Evolutionary conservation across 768 basidiomycete species (phyloP), one percentile per base, ranked within the genome.

Genomic region (Suillus ampliporus): DNA sequence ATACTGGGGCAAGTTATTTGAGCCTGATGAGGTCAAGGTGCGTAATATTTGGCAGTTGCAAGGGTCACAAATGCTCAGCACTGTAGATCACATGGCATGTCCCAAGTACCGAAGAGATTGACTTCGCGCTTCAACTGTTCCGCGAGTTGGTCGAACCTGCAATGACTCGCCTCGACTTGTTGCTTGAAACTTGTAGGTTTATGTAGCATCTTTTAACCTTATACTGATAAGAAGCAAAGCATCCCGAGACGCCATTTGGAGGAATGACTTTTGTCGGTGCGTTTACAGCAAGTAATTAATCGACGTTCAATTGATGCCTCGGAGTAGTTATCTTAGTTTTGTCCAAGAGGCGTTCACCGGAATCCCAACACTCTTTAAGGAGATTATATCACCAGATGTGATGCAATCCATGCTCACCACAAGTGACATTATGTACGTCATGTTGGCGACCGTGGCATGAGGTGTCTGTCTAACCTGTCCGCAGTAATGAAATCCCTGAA

Each of bases 251-350:
- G 82, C 83, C 17, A 65, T 82, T 17, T 95, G 93, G 93, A 83
- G 89, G 14, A 94, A 93, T 73, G 91, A 95, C 65, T 93, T 95
- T 70, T 95, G 93, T 78, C 84, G 92, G 84, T 88, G 37, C 44
- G 82, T 76, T 35, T 51, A 37, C 61, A 38, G 26, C 26, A 31
- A 59, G 47, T 38, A 15, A 58, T 34, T n/a, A 37, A 35, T 4
- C 35, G 43, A 10, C 35, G 35, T 9, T 53, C 31, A 34, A 53
- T 58, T 64, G 23, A 53, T 14, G 19, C 54, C 41, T 52, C 11
- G 46, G 26, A 38, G 14, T 58, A 90, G 90, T 41, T 84, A 89
- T 73, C 72, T 92, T 56, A 90, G 84, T 65, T 80, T 91, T 57
- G 86, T 95, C 57, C 88, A 89, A 61, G 87, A 90, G 69, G 88